Evolutionary conservation across 2,329 filamentous ascomycete species (phyloP).

Genomic region (Aureobasidium sp.): DNA sequence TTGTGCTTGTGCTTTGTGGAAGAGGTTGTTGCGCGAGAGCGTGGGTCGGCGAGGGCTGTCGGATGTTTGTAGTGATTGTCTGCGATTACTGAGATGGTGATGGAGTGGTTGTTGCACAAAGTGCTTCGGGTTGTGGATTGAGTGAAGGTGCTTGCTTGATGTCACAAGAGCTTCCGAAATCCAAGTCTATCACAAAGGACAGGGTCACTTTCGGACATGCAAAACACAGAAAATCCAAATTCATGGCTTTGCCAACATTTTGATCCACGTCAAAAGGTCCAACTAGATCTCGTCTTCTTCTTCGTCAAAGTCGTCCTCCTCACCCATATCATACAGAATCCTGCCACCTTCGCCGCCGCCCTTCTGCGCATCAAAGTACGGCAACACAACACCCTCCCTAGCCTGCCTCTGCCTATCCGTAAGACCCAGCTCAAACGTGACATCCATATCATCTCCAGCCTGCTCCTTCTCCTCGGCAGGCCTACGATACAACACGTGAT

Average conservation of each 20-base stretch:
- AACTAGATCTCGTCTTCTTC: conserved; percentile 77
- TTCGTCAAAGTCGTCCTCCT: conserved; percentile 93
- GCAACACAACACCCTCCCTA: conserved; percentile 79
- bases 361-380: conserved; percentile 94
- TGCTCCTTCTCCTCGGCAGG: conserved; percentile 31
- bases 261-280: too few relatives aligned
- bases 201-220: background rate
- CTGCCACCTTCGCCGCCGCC: conserved; percentile 74
- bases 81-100: background rate
- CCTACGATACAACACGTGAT: conserved; percentile 61
- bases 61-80: background rate
- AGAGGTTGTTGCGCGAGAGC: background rate
- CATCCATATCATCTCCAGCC: conserved; percentile 48
- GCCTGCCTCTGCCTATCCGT: conserved; percentile 86
- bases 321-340: conserved; percentile 94
- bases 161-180: background rate
- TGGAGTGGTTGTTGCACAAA: background rate
- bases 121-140: background rate
- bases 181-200: background rate
- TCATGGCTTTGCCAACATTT: conserved; percentile 30
- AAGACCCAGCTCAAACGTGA: conserved; percentile 77
- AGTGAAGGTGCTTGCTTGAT: background rate
- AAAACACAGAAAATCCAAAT: background rate
- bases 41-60: background rate
- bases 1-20: background rate